Percentiles rank a stretch among this genome's conserved stretches.
These are phyloP conservation scores for Orbilia blumenaviensis DNA, from an alignment of 2,329 filamentous ascomycete species.

Conservation along the genomic window DNA sequence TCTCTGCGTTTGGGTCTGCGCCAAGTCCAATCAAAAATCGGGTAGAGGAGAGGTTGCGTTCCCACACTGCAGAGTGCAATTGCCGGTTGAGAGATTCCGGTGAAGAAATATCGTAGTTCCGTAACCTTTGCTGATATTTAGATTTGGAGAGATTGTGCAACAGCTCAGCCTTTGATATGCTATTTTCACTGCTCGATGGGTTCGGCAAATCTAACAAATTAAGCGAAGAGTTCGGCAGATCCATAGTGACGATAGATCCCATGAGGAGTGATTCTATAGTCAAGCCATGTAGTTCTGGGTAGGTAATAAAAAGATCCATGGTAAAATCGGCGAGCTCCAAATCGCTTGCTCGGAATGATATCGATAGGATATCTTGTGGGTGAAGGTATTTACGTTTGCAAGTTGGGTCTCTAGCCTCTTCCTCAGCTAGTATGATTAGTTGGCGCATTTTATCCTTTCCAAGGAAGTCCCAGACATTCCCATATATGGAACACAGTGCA, in stretches of 20 bases:
- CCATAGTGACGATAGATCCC: neutral
- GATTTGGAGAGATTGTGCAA: neutral
- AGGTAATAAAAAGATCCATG: neutral
- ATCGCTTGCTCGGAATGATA: neutral
- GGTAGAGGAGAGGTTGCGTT: neutral
- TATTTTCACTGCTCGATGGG: neutral
- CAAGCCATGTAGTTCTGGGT: neutral
- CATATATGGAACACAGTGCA: neutral
- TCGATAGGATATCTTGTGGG: neutral
- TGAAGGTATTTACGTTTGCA: neutral
- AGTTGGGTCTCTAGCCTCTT: neutral
- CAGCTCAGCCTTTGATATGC: neutral
- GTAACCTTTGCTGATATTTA: neutral
- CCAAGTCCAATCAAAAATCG: neutral
- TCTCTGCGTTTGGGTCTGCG: neutral
- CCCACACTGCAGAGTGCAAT: neutral
- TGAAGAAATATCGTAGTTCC: neutral
- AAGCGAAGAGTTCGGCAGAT: neutral
- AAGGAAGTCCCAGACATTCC: constrained; percentile 4
- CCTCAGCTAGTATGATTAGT: neutral
- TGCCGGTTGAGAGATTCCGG: neutral
- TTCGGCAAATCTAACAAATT: neutral
- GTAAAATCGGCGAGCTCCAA: neutral
- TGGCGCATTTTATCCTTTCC: neutral
- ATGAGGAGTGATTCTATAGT: neutral